These are phyloP conservation scores for Arabidopsis suecica DNA, from an alignment of 345 rosid species.

Conservation along the genomic window DNA sequence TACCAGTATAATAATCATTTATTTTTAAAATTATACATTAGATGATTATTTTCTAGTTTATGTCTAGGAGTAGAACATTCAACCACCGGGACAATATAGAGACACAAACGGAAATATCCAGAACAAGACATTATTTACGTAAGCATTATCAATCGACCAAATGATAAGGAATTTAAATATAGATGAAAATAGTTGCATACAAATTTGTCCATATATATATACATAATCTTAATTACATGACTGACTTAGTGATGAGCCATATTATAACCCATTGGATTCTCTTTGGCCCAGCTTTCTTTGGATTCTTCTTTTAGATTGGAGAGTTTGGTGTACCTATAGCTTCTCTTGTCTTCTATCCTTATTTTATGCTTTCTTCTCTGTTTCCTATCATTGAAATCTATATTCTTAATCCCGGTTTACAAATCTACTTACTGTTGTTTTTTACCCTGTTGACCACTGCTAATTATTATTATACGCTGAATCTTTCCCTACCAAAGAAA, in stretches of 20 bases:
- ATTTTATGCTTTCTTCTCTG: slow-evolving; percentile 23
- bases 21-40: neutral
- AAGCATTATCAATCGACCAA: neutral
- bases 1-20: neutral
- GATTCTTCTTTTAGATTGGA: slow-evolving; percentile 40
- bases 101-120: slow-evolving; percentile 1
- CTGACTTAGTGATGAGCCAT: slow-evolving; percentile 23
- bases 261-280: slow-evolving; percentile 43
- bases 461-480: too few species aligned
- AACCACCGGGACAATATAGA: neutral
- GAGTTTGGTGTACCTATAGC: slow-evolving; percentile 46
- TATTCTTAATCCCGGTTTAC: neutral
- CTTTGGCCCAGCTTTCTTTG: slow-evolving; percentile 41
- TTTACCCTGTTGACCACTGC: too few species aligned
- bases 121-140: neutral
- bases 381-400: neutral
- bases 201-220: slow-evolving; percentile 1
- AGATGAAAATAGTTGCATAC: slow-evolving; percentile 1
- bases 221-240: neutral
- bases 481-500: too few species aligned
- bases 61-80: neutral
- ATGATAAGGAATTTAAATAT: neutral
- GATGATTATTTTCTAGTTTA: too few species aligned
- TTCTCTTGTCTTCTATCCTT: slow-evolving; percentile 19
- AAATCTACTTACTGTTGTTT: too few species aligned